phyloP scores from a whole-genome alignment of 345 rosid species.

The Euphorbia tirucalli region DNA sequence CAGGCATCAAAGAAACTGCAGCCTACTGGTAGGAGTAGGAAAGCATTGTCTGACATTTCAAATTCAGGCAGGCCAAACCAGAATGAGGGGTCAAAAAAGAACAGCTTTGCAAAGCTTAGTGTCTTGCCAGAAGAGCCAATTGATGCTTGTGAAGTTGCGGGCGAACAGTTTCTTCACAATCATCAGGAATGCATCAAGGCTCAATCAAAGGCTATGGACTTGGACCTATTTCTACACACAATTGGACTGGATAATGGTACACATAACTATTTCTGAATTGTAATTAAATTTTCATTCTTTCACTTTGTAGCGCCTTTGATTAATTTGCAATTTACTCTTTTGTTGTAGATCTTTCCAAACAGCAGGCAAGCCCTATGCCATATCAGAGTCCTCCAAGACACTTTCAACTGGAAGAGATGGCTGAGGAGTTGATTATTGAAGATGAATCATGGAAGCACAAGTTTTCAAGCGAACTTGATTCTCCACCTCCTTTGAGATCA shows the following conservation, averaged over 20 bases:
- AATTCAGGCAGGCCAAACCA: slow-evolving; percentile 36
- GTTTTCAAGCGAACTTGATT: slow-evolving; percentile 13
- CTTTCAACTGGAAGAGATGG: slow-evolving; percentile 34
- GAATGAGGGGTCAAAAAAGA: slow-evolving; percentile 39
- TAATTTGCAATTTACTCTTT: background rate
- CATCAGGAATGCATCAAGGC: slow-evolving; percentile 53
- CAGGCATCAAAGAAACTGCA: slow-evolving; percentile 28
- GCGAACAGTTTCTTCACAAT: slow-evolving; percentile 49
- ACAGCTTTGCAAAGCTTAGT: slow-evolving; percentile 21
- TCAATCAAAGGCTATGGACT: slow-evolving; percentile 31
- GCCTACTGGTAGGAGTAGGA: slow-evolving; percentile 31
- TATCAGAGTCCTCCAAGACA: slow-evolving; percentile 23
- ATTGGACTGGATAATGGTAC: slow-evolving; percentile 36
- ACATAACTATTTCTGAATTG: background rate
- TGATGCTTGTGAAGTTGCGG: slow-evolving; percentile 23
- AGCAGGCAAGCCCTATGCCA: slow-evolving; percentile 10
- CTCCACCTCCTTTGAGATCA: slow-evolving; percentile 31
- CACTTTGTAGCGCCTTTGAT: background rate
- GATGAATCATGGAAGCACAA: slow-evolving; percentile 16
- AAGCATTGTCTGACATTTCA: slow-evolving; percentile 58
- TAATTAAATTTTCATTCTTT: background rate
- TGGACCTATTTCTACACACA: slow-evolving; percentile 35
- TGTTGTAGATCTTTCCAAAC: slow-evolving; percentile 24
- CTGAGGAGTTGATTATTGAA: slow-evolving; percentile 19
- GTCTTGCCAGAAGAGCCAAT: slow-evolving; percentile 32